Conservation (phyloP, 768 basidiomycete species). For the Rhizopogon vinicolor region DNA sequence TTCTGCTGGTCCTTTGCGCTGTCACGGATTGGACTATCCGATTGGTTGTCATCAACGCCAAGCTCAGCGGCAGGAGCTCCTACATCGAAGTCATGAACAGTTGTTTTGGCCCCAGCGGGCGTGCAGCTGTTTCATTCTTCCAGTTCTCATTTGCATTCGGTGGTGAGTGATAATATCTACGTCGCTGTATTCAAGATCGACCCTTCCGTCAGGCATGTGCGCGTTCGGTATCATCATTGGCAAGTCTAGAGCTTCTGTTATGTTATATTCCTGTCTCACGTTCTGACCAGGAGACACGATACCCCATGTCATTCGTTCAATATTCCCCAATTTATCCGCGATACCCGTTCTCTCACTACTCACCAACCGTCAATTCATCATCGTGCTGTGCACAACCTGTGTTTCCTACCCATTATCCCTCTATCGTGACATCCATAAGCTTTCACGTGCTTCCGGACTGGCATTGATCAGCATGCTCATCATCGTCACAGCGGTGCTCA, state of each 20-base stretch:
- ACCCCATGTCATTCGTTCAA: conserved; percentile 84
- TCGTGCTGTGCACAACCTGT: conserved; percentile 77
- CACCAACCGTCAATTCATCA: conserved; percentile 85
- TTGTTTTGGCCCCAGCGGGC: conserved; percentile 88
- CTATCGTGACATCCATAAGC: conserved; percentile 96
- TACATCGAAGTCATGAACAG: conserved; percentile 95
- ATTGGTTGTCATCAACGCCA: conserved; percentile 92
- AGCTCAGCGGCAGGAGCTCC: conserved; percentile 86
- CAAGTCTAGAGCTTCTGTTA: conserved; percentile 10
- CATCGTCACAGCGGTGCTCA: conserved; percentile 81
- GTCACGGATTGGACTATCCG: conserved; percentile 99
- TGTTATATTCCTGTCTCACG: background rate
- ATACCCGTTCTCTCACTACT: conserved; percentile 76
- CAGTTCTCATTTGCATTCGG: conserved; percentile 98
- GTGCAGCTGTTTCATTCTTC: conserved; percentile 92
- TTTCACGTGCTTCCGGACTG: conserved; percentile 87
- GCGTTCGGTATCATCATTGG: conserved; percentile 96
- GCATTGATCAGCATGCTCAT: conserved; percentile 92
- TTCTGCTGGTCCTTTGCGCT: conserved; percentile 73
- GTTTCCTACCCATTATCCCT: conserved; percentile 94
- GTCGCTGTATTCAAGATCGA: background rate
- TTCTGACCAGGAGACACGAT: conserved; percentile 76
- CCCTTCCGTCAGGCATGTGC: conserved; percentile 76
- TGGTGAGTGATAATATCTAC: conserved; percentile 42
- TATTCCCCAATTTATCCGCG: conserved; percentile 66